Conservation (phyloP, 2,329 filamentous ascomycete genomes). For the Cylindrodendrum hubeiense region DNA sequence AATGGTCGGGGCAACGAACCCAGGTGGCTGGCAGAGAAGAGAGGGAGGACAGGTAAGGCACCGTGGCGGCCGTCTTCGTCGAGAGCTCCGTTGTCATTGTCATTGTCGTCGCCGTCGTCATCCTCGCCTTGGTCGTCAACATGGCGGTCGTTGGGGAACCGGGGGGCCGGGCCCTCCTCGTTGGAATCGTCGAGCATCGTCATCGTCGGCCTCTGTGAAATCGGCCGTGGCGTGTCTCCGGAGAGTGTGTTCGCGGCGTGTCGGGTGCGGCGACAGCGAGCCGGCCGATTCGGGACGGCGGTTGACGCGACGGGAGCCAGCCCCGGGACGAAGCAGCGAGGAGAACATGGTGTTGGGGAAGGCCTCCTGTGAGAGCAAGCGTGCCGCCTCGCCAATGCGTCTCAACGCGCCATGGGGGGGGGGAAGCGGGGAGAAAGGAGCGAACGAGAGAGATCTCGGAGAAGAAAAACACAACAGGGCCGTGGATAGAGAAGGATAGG, state of each 20-base stretch:
- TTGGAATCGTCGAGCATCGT: slow-evolving; percentile 57
- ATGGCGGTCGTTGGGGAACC: slow-evolving; percentile 37
- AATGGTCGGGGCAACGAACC: slow-evolving; percentile 60
- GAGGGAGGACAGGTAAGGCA: slow-evolving; percentile 69
- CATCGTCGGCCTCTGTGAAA: slow-evolving; percentile 74
- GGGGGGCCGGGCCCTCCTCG: slow-evolving; percentile 48
- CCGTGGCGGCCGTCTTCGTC: slow-evolving; percentile 46
- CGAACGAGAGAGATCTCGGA: slow-evolving; percentile 33
- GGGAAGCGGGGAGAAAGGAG: slow-evolving; percentile 36
- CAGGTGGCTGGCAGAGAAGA: slow-evolving; percentile 84
- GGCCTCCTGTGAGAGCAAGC: slow-evolving; percentile 37
- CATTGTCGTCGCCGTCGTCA: slow-evolving; percentile 58
- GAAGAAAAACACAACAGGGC: not conserved
- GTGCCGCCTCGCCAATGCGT: slow-evolving; percentile 41
- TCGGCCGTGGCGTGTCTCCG: slow-evolving; percentile 70
- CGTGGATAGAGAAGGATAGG: slow-evolving; percentile 18
- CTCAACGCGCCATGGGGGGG: slow-evolving; percentile 44
- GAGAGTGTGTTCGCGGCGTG: slow-evolving; percentile 43
- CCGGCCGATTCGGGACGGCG: slow-evolving; percentile 43
- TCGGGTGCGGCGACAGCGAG: slow-evolving; percentile 49
- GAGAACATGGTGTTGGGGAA: slow-evolving; percentile 50
- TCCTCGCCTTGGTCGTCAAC: slow-evolving; percentile 58
- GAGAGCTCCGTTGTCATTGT: slow-evolving; percentile 53
- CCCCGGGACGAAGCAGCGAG: slow-evolving; percentile 51
- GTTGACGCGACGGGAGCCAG: slow-evolving; percentile 49